A percentile compares a stretch with the other conserved stretches of the same genome.
Evolutionary conservation across 2,329 filamentous ascomycete genomes (phyloP).

Genomic region (Herpotrichia juniperi): DNA sequence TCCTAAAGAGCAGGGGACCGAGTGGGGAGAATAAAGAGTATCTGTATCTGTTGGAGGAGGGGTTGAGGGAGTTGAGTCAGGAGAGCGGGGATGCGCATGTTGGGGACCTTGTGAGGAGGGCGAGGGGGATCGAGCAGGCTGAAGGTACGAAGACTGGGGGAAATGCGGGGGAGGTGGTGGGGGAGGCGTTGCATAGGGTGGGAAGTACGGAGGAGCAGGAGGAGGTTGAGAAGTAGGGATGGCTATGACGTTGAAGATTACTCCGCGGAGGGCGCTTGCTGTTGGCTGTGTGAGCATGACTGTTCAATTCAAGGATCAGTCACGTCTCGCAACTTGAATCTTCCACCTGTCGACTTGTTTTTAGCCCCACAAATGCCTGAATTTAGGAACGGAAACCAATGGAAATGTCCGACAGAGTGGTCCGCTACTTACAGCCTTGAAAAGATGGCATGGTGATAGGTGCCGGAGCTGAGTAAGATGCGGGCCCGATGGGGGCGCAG

Average conservation of each 20-base stretch:
- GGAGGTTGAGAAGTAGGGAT: slow-evolving; percentile 60
- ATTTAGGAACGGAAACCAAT: too few relatives aligned
- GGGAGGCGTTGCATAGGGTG: slow-evolving; percentile 46
- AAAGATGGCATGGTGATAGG: too few relatives aligned
- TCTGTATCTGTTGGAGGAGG: slow-evolving; percentile 77
- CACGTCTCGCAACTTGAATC: too few relatives aligned
- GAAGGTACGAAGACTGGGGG: slow-evolving; percentile 13
- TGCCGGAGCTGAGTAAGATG: too few relatives aligned
- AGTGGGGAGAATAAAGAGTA: slow-evolving; percentile 93
- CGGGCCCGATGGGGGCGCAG: too few relatives aligned
- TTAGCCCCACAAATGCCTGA: too few relatives aligned
- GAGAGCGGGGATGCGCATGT: slow-evolving; percentile 86
- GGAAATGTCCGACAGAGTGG: too few relatives aligned
- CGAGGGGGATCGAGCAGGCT: slow-evolving; percentile 66
- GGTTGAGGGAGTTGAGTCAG: slow-evolving; percentile 72
- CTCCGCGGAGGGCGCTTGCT: too few relatives aligned
- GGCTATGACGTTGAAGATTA: not conserved
- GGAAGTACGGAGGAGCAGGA: slow-evolving; percentile 65
- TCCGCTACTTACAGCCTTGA: too few relatives aligned
- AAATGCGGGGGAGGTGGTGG: slow-evolving; percentile 5
- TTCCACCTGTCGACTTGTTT: too few relatives aligned
- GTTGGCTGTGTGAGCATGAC: too few relatives aligned
- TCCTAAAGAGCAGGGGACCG: slow-evolving; percentile 75
- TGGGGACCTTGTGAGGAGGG: slow-evolving; percentile 76
- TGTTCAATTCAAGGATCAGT: too few relatives aligned